phyloP scores from a whole-genome alignment of 108 stramenopile species.

The Discostella stelligeroides region DNA sequence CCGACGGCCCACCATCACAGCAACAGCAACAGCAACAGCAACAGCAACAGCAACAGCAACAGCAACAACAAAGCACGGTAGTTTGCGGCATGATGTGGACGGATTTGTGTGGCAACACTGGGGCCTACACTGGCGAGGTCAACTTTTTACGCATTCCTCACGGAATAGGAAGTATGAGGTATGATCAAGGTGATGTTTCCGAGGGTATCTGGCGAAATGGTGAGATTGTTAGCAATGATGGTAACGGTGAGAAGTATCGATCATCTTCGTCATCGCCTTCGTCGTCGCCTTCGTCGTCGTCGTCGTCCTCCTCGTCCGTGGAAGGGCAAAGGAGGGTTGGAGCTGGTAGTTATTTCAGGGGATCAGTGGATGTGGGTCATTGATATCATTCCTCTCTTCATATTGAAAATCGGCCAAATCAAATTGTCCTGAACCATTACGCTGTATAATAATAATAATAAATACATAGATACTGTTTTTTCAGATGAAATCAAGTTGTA shows the following conservation, averaged over 20 bases:
- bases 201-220: conserved; percentile 46
- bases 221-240: conserved; percentile 15
- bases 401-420: too few species aligned
- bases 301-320: too few species aligned
- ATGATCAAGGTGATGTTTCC: conserved; percentile 21
- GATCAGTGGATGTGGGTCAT: too few species aligned
- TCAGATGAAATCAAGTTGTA: too few species aligned
- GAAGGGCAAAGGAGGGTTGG: too few species aligned
- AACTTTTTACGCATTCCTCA: conserved; percentile 33
- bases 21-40: conserved; percentile 2
- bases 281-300: too few species aligned
- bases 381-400: too few species aligned
- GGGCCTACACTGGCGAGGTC: conserved; percentile 44
- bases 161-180: conserved; percentile 41
- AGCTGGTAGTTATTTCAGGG: too few species aligned
- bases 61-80: conserved; percentile 15
- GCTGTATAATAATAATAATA: too few species aligned
- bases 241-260: not conserved
- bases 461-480: too few species aligned
- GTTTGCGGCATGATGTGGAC: conserved; percentile 43
- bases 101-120: conserved; percentile 11
- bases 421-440: too few species aligned
- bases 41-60: conserved; percentile 7
- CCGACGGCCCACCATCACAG: not conserved
- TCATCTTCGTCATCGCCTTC: too few species aligned